Conservation (phyloP, 495 filamentous ascomycete genomes). For the Annulohypoxylon moriforme region DNA sequence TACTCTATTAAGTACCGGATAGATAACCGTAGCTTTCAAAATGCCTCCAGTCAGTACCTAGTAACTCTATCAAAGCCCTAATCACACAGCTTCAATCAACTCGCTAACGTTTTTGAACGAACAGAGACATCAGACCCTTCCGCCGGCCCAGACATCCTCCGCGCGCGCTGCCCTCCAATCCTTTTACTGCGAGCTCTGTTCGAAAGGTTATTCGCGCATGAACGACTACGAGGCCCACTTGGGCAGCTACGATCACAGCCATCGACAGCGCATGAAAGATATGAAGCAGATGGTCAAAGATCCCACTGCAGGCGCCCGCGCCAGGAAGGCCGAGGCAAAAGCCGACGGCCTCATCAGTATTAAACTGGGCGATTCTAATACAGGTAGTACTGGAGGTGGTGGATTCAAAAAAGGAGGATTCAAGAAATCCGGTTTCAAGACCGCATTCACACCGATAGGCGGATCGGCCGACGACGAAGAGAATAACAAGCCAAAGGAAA, state of each 20-base stretch:
- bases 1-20: neutral
- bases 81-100: neutral
- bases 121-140: conserved; percentile 63
- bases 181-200: conserved; percentile 84
- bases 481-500: conserved; percentile 31
- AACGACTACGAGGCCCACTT: conserved; percentile 78
- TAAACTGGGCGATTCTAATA: conserved; percentile 58
- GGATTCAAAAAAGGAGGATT: conserved; percentile 70
- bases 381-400: conserved; percentile 35
- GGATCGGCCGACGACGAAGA: conserved; percentile 39
- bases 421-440: conserved; percentile 65
- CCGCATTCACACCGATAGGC: conserved; percentile 61
- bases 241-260: conserved; percentile 75
- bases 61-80: neutral
- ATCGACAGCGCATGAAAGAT: conserved; percentile 74
- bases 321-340: conserved; percentile 76
- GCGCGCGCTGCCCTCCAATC: conserved; percentile 88
- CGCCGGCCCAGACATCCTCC: conserved; percentile 77
- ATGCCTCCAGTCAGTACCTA: conserved; percentile 51
- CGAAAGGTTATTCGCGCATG: conserved; percentile 76
- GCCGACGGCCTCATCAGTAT: conserved; percentile 72
- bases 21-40: conserved; percentile 26
- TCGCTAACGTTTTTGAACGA: conserved; percentile 2
- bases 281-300: conserved; percentile 74
- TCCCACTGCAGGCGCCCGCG: conserved; percentile 67